Conservation (phyloP, 2,329 filamentous ascomycete genomes). For the Metarhizium anisopliae region DNA sequence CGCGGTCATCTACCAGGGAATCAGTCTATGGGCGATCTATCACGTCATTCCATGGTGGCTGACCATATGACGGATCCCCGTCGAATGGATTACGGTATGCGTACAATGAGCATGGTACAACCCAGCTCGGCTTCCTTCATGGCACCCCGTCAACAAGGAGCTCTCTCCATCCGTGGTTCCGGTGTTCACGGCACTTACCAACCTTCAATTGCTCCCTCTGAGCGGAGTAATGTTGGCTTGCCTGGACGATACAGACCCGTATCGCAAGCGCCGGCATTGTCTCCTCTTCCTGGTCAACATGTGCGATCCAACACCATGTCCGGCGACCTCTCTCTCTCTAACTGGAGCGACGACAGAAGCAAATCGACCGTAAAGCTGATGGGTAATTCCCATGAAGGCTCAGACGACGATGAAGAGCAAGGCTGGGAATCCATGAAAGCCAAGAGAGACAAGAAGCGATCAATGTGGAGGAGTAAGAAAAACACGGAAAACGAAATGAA, state of each 20-base stretch:
- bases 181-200: conserved; percentile 54
- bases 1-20: conserved; percentile 18
- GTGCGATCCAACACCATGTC: conserved; percentile 26
- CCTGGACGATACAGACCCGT: conserved; percentile 88
- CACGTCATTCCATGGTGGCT: conserved; percentile 37
- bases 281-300: conserved; percentile 19
- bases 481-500: conserved; percentile 37
- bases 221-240: conserved; percentile 87
- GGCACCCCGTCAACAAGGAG: conserved; percentile 30
- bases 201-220: conserved; percentile 87
- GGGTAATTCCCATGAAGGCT: conserved; percentile 29
- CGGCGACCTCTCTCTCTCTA: conserved; percentile 20
- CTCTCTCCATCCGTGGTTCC: conserved; percentile 18
- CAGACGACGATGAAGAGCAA: conserved; percentile 54
- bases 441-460: conserved; percentile 59
- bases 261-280: conserved; percentile 45
- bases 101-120: conserved; percentile 80
- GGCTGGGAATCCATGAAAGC: conserved; percentile 64
- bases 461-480: conserved; percentile 57
- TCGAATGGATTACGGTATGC: conserved; percentile 37
- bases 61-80: conserved; percentile 37
- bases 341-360: conserved; percentile 23
- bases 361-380: conserved; percentile 29
- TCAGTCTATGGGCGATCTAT: conserved; percentile 35
- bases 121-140: conserved; percentile 53